These are phyloP conservation scores for Russula olivacea DNA, from an alignment of 768 basidiomycete species.

Conservation along the genomic window DNA sequence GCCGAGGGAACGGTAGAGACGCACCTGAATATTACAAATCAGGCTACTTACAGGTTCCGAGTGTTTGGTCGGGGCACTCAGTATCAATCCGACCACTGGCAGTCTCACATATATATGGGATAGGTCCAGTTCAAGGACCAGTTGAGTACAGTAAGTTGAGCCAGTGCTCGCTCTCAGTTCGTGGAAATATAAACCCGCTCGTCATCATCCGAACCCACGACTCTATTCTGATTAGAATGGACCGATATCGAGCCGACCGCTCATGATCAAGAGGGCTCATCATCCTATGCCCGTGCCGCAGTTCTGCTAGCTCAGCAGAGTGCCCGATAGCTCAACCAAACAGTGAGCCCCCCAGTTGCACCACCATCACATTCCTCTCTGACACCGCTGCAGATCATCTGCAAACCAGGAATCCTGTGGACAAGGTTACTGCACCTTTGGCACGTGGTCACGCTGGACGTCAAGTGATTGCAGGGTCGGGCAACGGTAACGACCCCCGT, in stretches of 20 bases:
- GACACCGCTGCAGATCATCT: not conserved
- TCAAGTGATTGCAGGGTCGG: too few relatives aligned
- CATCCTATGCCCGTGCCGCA: not conserved
- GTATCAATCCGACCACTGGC: too few relatives aligned
- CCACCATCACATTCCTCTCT: not conserved
- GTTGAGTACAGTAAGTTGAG: slow-evolving; percentile 18
- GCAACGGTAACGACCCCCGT: too few relatives aligned
- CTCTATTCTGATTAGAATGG: not conserved
- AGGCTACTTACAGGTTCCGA: not conserved
- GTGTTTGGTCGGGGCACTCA: too few relatives aligned
- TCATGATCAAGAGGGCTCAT: not conserved
- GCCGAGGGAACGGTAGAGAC: not conserved
- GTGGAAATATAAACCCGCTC: not conserved
- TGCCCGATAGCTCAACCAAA: too few relatives aligned
- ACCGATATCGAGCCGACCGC: not conserved
- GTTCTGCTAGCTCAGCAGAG: too few relatives aligned
- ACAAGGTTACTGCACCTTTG: too few relatives aligned
- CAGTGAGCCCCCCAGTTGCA: not conserved
- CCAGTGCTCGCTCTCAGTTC: slow-evolving; percentile 1
- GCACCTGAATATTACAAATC: slow-evolving; percentile 10
- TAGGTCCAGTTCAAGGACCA: slow-evolving; percentile 30
- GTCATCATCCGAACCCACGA: slow-evolving; percentile 2
- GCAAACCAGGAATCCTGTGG: not conserved
- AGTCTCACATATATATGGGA: slow-evolving; percentile 27
- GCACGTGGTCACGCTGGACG: too few relatives aligned